Conservation (phyloP, 768 basidiomycete species). For the Lactarius indigo region DNA sequence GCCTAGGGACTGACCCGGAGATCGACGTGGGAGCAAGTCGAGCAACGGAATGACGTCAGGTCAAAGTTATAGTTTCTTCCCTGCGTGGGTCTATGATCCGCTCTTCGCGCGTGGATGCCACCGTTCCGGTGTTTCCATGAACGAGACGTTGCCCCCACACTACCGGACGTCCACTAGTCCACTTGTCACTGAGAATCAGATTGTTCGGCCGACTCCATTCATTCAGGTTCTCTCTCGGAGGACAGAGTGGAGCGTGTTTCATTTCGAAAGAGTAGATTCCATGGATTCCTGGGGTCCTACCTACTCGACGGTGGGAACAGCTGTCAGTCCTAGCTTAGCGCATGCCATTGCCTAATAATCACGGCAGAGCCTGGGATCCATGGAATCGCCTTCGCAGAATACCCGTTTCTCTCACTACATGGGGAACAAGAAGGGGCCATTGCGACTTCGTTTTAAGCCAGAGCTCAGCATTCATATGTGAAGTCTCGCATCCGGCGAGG, state of each 20-base stretch:
- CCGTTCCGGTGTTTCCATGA: not conserved
- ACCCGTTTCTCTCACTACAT: not conserved
- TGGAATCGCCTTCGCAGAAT: not conserved
- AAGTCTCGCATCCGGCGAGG: not conserved
- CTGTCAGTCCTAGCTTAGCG: not conserved
- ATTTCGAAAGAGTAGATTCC: not conserved
- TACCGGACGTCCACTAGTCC: not conserved
- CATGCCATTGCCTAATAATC: not conserved
- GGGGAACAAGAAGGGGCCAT: not conserved
- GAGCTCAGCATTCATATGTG: not conserved
- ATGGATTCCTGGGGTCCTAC: conserved; percentile 4
- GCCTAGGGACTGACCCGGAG: not conserved
- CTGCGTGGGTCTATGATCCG: not conserved
- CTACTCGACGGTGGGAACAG: not conserved
- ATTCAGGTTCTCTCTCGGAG: not conserved
- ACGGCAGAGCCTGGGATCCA: not conserved
- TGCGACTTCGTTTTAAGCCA: not conserved
- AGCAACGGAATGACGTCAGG: conserved; percentile 7
- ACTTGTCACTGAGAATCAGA: not conserved
- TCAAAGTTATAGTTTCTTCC: not conserved
- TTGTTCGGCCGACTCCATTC: not conserved
- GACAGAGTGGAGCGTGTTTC: not conserved
- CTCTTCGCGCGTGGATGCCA: not conserved
- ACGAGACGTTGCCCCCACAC: not conserved
- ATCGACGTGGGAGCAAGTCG: conserved; percentile 7